These are phyloP conservation scores for Ambrosiella beaveri DNA, from an alignment of 2,329 filamentous ascomycete species.

Conservation along the genomic window DNA sequence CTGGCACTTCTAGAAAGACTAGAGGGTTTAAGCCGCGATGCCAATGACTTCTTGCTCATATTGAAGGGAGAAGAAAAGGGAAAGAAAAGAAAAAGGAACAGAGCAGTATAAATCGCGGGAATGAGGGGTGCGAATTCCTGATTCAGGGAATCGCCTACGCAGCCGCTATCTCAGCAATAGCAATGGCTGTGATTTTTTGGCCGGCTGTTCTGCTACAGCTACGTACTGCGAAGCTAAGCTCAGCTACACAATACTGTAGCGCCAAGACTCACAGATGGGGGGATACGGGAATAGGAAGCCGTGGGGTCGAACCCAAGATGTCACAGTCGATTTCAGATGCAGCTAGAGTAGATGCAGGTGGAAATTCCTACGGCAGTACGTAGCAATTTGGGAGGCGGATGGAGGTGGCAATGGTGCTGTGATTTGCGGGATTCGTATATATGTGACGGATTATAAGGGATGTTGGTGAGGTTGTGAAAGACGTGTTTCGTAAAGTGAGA, in stretches of 20 bases:
- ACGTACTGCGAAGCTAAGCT: too few relatives aligned
- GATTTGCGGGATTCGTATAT: not conserved
- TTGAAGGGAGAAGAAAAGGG: constrained; percentile 8
- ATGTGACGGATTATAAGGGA: not conserved
- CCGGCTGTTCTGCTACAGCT: too few relatives aligned
- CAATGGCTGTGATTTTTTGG: too few relatives aligned
- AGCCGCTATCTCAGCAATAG: too few relatives aligned
- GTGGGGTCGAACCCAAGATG: not conserved
- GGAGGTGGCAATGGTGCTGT: not conserved
- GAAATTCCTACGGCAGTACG: not conserved
- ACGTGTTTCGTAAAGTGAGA: too few relatives aligned
- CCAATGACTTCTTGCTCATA: constrained; percentile 40
- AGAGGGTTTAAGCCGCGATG: constrained; percentile 31
- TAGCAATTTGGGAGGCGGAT: not conserved
- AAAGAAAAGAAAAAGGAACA: constrained; percentile 3
- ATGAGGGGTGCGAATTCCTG: not conserved
- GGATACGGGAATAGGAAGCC: not conserved
- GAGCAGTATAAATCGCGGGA: not conserved
- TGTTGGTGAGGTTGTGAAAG: not conserved
- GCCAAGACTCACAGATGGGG: too few relatives aligned
- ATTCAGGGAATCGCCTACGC: too few relatives aligned
- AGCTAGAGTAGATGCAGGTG: not conserved
- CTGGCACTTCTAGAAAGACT: constrained; percentile 28
- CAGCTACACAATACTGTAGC: too few relatives aligned
- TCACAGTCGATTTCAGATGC: not conserved